These are phyloP conservation scores for Waitea zeae DNA, from an alignment of 1,284 basidiomycete genomes.

Conservation along the genomic window DNA sequence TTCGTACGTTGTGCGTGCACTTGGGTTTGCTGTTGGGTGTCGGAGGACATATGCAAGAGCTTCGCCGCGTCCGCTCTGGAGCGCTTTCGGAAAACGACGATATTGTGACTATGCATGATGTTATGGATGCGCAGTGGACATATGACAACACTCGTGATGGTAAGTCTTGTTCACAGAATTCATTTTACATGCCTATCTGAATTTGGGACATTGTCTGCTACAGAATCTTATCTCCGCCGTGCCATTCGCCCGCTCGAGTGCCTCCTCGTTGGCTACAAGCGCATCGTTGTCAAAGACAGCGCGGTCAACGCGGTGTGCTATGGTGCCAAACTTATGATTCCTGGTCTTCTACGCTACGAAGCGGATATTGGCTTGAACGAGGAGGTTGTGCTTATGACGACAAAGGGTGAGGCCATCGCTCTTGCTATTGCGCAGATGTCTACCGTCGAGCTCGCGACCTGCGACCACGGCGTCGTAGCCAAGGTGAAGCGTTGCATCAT, in stretches of 20 bases:
- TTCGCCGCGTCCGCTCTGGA: constrained; percentile 87
- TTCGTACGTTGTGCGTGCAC: constrained; percentile 96
- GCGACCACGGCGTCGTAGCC: constrained; percentile 97
- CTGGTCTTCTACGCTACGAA: constrained; percentile 94
- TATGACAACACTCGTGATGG: constrained; percentile 99
- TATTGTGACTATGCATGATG: constrained; percentile 99
- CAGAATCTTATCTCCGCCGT: constrained; percentile 92
- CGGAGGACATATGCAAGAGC: constrained; percentile 99
- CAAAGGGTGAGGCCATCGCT: constrained; percentile 98
- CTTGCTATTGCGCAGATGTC: constrained; percentile 98
- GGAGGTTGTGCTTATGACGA: constrained; percentile 99
- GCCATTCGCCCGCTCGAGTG: constrained; percentile 93
- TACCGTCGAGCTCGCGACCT: constrained; percentile 93
- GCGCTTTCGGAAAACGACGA: constrained; percentile 96
- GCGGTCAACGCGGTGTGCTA: constrained; percentile 99
- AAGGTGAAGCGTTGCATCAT: constrained; percentile 99
- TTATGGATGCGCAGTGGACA: constrained; percentile 96
- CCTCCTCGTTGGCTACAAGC: constrained; percentile 91
- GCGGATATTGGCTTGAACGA: constrained; percentile 91
- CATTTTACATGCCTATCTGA: constrained; percentile 3
- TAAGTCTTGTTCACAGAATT: constrained; percentile 8
- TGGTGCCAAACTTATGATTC: constrained; percentile 99
- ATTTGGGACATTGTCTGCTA: constrained; percentile 3
- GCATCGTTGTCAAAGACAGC: constrained; percentile 98
- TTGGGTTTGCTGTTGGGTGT: constrained; percentile 90